A percentile compares a stretch with the other conserved stretches of the same genome.
phyloP scores from a whole-genome alignment of 306 rosid genomes.

The Acacia melanoxylon region DNA sequence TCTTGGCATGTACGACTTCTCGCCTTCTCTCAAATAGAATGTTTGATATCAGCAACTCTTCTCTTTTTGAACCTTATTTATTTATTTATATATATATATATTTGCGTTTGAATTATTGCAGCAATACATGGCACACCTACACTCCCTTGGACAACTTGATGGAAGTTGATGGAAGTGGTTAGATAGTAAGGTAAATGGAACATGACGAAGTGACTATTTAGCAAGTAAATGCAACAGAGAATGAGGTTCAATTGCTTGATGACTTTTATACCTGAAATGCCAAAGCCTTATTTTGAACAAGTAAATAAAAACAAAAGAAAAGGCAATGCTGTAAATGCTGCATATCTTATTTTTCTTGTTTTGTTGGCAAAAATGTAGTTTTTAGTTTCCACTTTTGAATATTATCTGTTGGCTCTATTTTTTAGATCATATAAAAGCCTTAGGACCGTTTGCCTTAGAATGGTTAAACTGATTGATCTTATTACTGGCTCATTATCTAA shows the following conservation, averaged over 20 bases:
- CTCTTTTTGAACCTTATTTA: not conserved
- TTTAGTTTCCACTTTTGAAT: not conserved
- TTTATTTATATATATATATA: not conserved
- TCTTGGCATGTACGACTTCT: not conserved
- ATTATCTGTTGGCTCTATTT: not conserved
- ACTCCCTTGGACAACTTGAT: constrained; percentile 83
- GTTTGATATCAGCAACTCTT: constrained; percentile 1
- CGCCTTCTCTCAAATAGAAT: constrained; percentile 4
- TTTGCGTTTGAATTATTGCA: constrained; percentile 40
- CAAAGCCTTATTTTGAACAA: not conserved
- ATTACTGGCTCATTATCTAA: not conserved
- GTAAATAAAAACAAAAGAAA: not conserved
- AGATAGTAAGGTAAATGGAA: constrained; percentile 11
- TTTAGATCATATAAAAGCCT: not conserved
- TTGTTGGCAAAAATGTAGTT: not conserved
- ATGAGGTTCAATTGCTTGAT: constrained; percentile 21
- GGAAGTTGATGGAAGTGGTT: constrained; percentile 85
- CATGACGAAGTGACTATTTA: not conserved
- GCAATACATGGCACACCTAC: constrained; percentile 97
- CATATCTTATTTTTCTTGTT: not conserved
- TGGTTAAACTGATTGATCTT: not conserved
- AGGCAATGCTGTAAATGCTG: not conserved
- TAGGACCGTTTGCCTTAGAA: not conserved
- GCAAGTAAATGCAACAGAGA: constrained; percentile 5
- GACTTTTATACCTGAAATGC: not conserved